Percentiles rank a stretch among this genome's conserved stretches.
Conservation (phyloP, 768 basidiomycete genomes). For the Leccinum boreale region DNA sequence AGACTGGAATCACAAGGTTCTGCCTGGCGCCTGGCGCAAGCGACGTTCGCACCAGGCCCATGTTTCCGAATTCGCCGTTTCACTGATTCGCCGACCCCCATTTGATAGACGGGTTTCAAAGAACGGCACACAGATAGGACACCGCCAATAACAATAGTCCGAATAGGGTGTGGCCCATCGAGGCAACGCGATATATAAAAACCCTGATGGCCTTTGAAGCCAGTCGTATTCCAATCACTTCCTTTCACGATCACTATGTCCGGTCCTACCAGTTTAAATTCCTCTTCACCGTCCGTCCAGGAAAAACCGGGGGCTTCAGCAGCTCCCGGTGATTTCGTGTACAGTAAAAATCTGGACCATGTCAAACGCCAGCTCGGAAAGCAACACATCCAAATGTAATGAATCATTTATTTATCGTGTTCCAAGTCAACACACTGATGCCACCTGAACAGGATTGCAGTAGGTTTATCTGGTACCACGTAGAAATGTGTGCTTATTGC, state of each 20-base stretch:
- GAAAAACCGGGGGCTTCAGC: background rate
- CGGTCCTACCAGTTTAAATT: background rate
- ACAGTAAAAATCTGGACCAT: slow-evolving; percentile 11
- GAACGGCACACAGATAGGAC: too few species aligned
- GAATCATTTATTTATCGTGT: background rate
- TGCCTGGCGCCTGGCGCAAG: background rate
- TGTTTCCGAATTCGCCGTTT: background rate
- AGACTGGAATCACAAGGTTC: background rate
- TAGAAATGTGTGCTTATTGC: background rate
- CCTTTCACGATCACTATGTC: background rate
- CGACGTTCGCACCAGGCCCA: background rate
- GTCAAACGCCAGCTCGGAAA: slow-evolving; percentile 20
- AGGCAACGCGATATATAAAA: background rate
- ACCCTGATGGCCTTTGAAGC: background rate
- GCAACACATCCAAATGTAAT: slow-evolving; percentile 22
- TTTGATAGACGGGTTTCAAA: background rate
- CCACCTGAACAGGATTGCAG: slow-evolving; percentile 16
- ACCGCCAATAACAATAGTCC: too few species aligned
- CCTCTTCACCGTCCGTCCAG: background rate
- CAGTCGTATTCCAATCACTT: background rate
- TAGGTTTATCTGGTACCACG: slow-evolving; percentile 4
- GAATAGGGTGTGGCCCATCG: background rate
- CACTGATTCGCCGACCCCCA: background rate
- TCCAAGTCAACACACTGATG: background rate
- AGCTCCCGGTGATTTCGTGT: slow-evolving; percentile 10